Evolutionary conservation across 768 basidiomycete genomes (phyloP).

Genomic region (Mycena kentingensis): DNA sequence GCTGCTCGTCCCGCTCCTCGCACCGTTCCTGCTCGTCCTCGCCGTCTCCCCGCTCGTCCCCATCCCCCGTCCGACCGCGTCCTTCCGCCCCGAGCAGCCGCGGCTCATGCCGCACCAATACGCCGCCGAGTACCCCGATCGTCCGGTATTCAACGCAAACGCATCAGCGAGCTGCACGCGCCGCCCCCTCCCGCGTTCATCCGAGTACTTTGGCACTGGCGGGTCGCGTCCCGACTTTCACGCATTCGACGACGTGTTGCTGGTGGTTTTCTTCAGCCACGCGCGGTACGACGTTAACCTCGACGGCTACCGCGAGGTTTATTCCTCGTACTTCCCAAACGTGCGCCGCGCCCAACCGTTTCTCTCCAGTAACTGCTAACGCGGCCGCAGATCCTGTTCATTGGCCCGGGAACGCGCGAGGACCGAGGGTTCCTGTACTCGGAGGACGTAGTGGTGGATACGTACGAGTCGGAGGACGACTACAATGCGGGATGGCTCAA

Average conservation of each 20-base stretch:
- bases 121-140: no score
- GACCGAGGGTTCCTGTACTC: constrained; percentile 50
- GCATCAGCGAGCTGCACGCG: neutral
- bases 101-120: constrained; percentile 1
- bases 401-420: constrained; percentile 49
- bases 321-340: constrained; percentile 51
- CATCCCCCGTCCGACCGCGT: neutral
- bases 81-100: neutral
- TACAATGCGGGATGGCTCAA: constrained; percentile 38
- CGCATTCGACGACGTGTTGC: constrained; percentile 43
- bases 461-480: constrained; percentile 48
- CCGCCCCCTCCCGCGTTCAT: neutral
- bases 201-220: neutral
- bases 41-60: neutral
- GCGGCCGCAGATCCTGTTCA: constrained; percentile 42
- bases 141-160: neutral
- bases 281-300: constrained; percentile 48
- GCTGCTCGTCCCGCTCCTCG: neutral
- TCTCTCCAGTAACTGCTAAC: neutral
- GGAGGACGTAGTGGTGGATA: constrained; percentile 51
- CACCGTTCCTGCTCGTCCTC: neutral
- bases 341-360: constrained; percentile 29
- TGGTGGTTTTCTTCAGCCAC: constrained; percentile 55
- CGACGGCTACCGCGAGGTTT: constrained; percentile 48
- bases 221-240: constrained; percentile 19